Percentiles rank a stretch among this genome's conserved stretches.
Evolutionary conservation across 2,329 filamentous ascomycete species (phyloP).

Genomic region (Nemania abortiva): DNA sequence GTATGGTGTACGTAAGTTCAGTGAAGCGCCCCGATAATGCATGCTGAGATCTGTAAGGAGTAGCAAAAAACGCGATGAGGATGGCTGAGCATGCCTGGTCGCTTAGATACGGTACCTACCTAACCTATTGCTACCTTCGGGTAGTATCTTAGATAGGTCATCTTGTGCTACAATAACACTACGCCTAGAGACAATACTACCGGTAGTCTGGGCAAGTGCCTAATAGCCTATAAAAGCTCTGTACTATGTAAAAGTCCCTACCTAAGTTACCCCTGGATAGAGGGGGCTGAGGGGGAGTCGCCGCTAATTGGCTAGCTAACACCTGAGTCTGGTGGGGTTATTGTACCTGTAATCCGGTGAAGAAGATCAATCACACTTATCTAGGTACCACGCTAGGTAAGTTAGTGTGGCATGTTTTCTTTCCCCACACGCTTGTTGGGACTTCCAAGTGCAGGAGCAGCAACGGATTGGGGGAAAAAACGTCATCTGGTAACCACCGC

Average conservation of each 20-base stretch:
- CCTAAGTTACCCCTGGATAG: constrained; percentile 16
- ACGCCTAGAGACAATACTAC: too few relatives aligned
- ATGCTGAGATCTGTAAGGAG: not conserved
- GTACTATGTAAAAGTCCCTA: not conserved
- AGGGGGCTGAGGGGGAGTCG: constrained; percentile 11
- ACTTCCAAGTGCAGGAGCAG: constrained; percentile 11
- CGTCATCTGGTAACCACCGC: constrained; percentile 38
- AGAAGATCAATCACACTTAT: not conserved
- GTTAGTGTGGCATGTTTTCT: constrained; percentile 21
- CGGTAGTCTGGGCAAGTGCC: too few relatives aligned
- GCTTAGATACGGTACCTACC: too few relatives aligned
- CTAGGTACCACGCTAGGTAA: too few relatives aligned
- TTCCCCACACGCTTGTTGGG: constrained; percentile 11
- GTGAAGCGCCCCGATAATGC: constrained; percentile 9
- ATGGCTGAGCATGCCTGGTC: not conserved
- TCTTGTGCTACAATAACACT: not conserved
- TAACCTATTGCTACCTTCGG: too few relatives aligned
- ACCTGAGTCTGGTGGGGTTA: not conserved
- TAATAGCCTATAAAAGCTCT: not conserved
- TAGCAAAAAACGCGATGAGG: not conserved
- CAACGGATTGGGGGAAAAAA: constrained; percentile 28
- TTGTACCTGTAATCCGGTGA: not conserved
- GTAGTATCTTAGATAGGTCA: not conserved
- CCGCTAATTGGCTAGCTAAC: constrained; percentile 1
- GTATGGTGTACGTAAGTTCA: not conserved